Evolutionary conservation across 192 early-diverging fungal genomes (phyloP), one percentile per base, ranked within the genome.

Genomic region (Coemansia sp.): DNA sequence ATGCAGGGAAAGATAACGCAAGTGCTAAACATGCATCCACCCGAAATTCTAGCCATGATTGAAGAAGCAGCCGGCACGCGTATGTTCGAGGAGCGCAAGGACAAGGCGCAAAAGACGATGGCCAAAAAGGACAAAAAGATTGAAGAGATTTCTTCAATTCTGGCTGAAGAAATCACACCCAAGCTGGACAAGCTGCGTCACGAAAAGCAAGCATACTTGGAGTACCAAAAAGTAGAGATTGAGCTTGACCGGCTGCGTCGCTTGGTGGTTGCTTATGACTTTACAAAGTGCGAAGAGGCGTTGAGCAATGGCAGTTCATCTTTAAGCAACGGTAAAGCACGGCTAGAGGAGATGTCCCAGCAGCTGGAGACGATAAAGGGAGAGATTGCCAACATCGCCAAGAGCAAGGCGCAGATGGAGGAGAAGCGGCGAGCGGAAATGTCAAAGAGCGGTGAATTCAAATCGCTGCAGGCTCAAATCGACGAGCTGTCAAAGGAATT

Each of bases 1-100:
- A 97, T 97, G 95, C 97, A 99, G 79, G 97, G 95, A 35, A 77
- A 86, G 46, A 98, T 99, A 56, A 99, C 95, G n/a, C 93, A 98
- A 57, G 95, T 99, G 9, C 82, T 99, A n/a, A 98, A 97, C 65
- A 99, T 99, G 97, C 94, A 96, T 59, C 92, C 97, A 0, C 81
- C 84, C 9, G 94, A 99, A 65, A 94, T 97, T 31, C 78, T 99
- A 18, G 85, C 89, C 14, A 98, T 99, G 95, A 92, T 99, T 33
- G 97, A 99, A 71, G 97, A 99, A 63, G 97, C 97, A 1, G 95
- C 97, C 5, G 97, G 97, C 3, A 99, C 97, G 39, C 82, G 93
- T 37, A 95, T 99, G 94, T 99, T 92, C 72, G 97, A 99, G 70
- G 97, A 99, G 65, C 77, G 91, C 57, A 99, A 98, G 65, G 88